Evolutionary conservation across 495 filamentous ascomycete genomes (phyloP).

Genomic region (Hypoxylon subgilvum): DNA sequence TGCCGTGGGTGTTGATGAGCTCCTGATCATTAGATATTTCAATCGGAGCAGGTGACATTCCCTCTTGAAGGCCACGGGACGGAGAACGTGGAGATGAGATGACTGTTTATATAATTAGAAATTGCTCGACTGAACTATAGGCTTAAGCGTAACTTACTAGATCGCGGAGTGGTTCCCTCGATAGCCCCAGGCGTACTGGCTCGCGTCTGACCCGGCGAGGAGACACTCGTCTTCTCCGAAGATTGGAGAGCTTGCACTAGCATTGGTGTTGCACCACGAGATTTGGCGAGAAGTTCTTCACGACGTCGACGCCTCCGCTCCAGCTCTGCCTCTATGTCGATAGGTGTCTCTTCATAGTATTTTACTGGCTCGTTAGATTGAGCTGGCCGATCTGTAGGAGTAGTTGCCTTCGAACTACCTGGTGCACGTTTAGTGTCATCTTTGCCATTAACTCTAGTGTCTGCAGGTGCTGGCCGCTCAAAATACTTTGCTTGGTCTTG

Average conservation of each 20-base stretch:
- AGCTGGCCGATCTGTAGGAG: constrained; percentile 13
- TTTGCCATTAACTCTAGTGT: constrained; percentile 53
- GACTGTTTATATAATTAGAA: constrained; percentile 36
- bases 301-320: constrained; percentile 85
- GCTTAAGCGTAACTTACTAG: constrained; percentile 40
- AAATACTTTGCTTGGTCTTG: constrained; percentile 35
- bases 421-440: constrained; percentile 68
- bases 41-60: constrained; percentile 50
- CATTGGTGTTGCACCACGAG: constrained; percentile 73
- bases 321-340: constrained; percentile 80
- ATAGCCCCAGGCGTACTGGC: constrained; percentile 47
- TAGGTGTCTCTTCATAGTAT: constrained; percentile 56
- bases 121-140: neutral
- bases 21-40: constrained; percentile 64
- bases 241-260: constrained; percentile 77
- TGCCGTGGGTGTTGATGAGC: constrained; percentile 65
- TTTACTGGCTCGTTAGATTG: constrained; percentile 40
- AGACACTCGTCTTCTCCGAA: constrained; percentile 61
- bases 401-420: constrained; percentile 62
- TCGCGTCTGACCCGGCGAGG: constrained; percentile 58
- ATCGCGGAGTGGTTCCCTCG: constrained; percentile 50
- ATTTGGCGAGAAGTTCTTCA: constrained; percentile 87
- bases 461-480: constrained; percentile 39
- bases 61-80: constrained; percentile 41
- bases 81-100: constrained; percentile 48